phyloP scores from a whole-genome alignment of 2,329 filamentous ascomycete species.

The Stachybotrys elegans region DNA sequence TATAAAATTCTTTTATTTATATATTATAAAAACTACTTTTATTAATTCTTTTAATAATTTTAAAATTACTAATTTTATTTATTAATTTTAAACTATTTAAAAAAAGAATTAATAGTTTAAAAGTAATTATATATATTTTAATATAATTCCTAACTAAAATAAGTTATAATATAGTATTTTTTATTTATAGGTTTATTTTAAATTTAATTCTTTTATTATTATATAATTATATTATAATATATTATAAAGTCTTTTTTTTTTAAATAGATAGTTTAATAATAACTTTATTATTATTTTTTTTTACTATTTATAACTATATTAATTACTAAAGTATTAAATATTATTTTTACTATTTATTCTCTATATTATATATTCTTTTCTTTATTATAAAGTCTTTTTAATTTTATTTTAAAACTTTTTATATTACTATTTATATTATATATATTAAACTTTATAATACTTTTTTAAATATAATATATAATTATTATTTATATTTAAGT shows the following conservation, averaged over 20 bases:
- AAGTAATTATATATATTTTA: neutral
- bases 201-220: no score
- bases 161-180: slow-evolving; percentile 1
- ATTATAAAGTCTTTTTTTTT: neutral
- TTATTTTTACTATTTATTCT: neutral
- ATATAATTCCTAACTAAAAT: neutral
- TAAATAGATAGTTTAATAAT: neutral
- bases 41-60: neutral
- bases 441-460: slow-evolving; percentile 1
- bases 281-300: no score
- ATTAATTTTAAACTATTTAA: slow-evolving; percentile 2
- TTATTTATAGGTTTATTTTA: neutral
- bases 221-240: neutral
- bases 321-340: neutral
- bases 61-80: no score
- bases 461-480: slow-evolving; percentile 1
- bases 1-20: neutral
- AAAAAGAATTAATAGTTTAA: neutral
- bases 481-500: neutral
- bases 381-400: neutral
- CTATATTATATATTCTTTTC: neutral
- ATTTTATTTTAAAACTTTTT: neutral
- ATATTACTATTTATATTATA: neutral
- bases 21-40: no score
- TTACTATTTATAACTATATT: no score